These are phyloP conservation scores for Tephrocybe sp. DNA, from an alignment of 768 basidiomycete genomes.

Conservation along the genomic window DNA sequence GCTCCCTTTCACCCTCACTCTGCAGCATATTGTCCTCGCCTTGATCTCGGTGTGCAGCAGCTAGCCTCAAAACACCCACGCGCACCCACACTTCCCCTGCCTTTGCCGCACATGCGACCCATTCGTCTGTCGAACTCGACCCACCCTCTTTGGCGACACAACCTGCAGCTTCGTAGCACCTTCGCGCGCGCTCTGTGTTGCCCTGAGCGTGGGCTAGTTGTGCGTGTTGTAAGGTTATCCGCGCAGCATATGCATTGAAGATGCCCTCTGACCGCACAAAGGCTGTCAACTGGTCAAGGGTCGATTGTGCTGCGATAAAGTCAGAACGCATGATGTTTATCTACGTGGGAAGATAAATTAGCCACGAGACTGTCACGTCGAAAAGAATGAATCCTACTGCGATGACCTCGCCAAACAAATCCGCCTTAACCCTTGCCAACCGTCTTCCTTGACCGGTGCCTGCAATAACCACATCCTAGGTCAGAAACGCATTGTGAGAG, in stretches of 20 bases:
- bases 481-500: neutral
- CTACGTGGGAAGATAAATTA: conserved; percentile 27
- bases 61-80: conserved; percentile 34
- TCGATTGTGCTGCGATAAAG: conserved; percentile 58
- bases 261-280: conserved; percentile 58
- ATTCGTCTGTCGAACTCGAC: conserved; percentile 27
- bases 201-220: conserved; percentile 72
- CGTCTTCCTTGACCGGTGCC: conserved; percentile 19
- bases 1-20: conserved; percentile 18
- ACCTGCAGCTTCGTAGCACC: conserved; percentile 64
- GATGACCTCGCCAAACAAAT: conserved; percentile 67
- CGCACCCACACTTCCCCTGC: conserved; percentile 51
- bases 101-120: conserved; percentile 45
- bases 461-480: neutral
- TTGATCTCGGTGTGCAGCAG: conserved; percentile 15
- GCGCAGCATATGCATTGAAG: conserved; percentile 54
- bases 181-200: conserved; percentile 46
- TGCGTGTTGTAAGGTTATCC: conserved; percentile 66
- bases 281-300: conserved; percentile 50
- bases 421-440: conserved; percentile 64
- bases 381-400: conserved; percentile 38
- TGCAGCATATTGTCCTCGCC: conserved; percentile 10
- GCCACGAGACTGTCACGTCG: neutral
- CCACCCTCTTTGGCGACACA: conserved; percentile 29
- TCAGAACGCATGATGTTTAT: conserved; percentile 67